These are phyloP conservation scores for Fusarium albosuccineum DNA, from an alignment of 2,329 filamentous ascomycete genomes.

Conservation along the genomic window DNA sequence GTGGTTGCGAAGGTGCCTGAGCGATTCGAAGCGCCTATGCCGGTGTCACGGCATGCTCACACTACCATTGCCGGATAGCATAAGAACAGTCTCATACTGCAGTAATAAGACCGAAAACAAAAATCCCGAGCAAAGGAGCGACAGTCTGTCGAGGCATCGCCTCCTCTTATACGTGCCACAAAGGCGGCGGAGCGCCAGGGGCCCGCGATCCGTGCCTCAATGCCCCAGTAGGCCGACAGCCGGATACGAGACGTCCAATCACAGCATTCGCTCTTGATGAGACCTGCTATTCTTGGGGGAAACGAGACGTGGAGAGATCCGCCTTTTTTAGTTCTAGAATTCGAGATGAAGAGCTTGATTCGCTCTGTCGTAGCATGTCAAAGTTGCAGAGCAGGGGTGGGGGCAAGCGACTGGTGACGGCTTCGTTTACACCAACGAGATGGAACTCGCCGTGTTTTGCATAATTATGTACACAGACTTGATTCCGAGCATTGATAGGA, in stretches of 20 bases:
- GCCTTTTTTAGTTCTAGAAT: background rate
- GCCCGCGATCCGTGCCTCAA: conserved; percentile 7
- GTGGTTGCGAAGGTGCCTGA: too few species aligned
- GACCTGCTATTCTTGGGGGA: background rate
- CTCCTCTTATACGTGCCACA: conserved; percentile 8
- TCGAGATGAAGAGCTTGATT: too few species aligned
- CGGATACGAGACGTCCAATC: conserved; percentile 7
- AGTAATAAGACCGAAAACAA: background rate
- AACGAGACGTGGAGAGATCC: background rate
- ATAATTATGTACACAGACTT: too few species aligned
- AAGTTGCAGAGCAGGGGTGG: too few species aligned
- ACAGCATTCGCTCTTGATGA: background rate
- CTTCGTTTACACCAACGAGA: too few species aligned
- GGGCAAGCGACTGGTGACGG: too few species aligned
- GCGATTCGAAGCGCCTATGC: too few species aligned
- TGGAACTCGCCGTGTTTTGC: too few species aligned
- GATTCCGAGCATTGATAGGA: too few species aligned
- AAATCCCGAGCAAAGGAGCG: background rate
- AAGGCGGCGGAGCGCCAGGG: background rate
- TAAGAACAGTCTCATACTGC: too few species aligned
- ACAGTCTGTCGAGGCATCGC: background rate
- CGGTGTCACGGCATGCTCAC: too few species aligned
- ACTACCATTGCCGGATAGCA: background rate
- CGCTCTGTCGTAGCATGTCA: too few species aligned
- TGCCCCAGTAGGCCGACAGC: conserved; percentile 1